Base-by-base conservation (phyloP, 371 early-diverging fungal species). In the Mucor racemosus region DNA sequence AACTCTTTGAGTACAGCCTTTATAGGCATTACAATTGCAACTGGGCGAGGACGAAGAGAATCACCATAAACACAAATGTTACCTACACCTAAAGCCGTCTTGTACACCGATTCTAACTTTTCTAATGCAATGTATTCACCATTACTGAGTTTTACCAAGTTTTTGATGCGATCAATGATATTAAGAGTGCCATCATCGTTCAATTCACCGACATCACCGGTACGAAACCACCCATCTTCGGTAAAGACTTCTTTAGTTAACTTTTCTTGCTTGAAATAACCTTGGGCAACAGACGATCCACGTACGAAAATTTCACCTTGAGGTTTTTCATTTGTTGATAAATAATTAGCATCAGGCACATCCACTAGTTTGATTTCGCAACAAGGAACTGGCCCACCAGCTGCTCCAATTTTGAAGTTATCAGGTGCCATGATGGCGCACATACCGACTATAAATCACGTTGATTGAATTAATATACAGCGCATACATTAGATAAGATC, bases 91-190 rank as follows among this genome's bases (percentile, higher is more conserved):
- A 85, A 65, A 33, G 88, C 88, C 54, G 87, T 85, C 75, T 91
- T 91, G 88, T 97, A 97, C 9, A 94, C 86, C 34, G 94, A 86
- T 78, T 99, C 99, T 39, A 99, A 81, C 68, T 97, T 97, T 77
- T 99, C 99, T 42, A 99, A 86, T 4, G 97, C 97, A 79, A 92
- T 90, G 78, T 97, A 98, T 75, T 98, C 98, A 68, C 97, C 98
- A 65, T 89, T 84, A 53, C 75, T 76, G 31, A 82, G 62, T 76
- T 99, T 98, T 80, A 98, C 89, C 13, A 93, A 74, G 59, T 89
- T 94, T 86, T 94, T 95, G 62, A 84, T 86, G 58, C 94, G 84
- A 75, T 95, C 95, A 73, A 93, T 93, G 56, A 95, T 84, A 54
- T 77, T 62, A 19, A 94, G 72, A 35, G 84, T 82, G 13, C 93